These are phyloP conservation scores for Picea glauca DNA, from an alignment of 75 land plant genomes.

Conservation along the genomic window DNA sequence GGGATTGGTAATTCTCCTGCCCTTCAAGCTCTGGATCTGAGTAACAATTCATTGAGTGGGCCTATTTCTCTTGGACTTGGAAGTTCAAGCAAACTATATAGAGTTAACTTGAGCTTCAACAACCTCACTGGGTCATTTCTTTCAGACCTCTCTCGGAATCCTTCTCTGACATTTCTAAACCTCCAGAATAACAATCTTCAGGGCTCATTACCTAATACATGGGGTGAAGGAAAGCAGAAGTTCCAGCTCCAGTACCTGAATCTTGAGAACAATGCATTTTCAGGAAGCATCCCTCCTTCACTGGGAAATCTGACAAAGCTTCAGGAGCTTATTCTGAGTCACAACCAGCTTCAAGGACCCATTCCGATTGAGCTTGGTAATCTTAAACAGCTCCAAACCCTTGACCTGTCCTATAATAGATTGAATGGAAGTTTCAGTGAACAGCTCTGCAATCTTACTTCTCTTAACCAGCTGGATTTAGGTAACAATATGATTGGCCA, in stretches of 20 bases:
- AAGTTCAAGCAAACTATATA: constrained; percentile 48
- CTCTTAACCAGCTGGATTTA: constrained; percentile 38
- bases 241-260: constrained; percentile 30
- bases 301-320: constrained; percentile 26
- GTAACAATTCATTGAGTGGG: constrained; percentile 57
- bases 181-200: constrained; percentile 47
- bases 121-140: constrained; percentile 44
- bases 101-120: constrained; percentile 76
- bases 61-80: constrained; percentile 35
- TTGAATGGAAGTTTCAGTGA: constrained; percentile 45
- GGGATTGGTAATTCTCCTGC: constrained; percentile 35
- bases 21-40: constrained; percentile 69
- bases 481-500: constrained; percentile 36
- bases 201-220: constrained; percentile 49
- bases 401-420: constrained; percentile 59
- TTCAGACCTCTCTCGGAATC: constrained; percentile 25
- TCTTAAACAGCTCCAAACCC: constrained; percentile 23
- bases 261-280: constrained; percentile 35
- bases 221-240: constrained; percentile 29
- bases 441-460: constrained; percentile 37
- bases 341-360: constrained; percentile 48
- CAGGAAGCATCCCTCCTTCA: constrained; percentile 39
- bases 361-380: constrained; percentile 55
- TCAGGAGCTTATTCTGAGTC: constrained; percentile 28
- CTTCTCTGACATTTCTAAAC: constrained; percentile 41